Evolutionary conservation across 768 basidiomycete species (phyloP).

Genomic region (Collybia nuda): DNA sequence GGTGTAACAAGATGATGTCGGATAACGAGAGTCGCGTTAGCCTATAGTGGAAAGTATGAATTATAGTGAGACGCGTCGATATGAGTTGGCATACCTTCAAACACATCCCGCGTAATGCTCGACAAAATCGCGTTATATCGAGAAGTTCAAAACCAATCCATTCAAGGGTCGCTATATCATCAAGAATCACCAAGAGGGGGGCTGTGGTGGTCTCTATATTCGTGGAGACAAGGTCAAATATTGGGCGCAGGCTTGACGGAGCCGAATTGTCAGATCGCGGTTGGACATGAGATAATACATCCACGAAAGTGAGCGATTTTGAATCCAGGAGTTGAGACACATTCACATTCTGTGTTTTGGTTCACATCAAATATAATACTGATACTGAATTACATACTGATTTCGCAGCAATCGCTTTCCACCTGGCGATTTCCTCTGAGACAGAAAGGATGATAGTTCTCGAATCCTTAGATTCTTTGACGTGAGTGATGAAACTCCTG

Average conservation of each 20-base stretch:
- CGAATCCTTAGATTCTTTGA: constrained; percentile 41
- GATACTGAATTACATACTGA: constrained; percentile 43
- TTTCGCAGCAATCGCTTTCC: constrained; percentile 65
- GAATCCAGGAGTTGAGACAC: constrained; percentile 34
- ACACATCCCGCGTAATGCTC: constrained; percentile 60
- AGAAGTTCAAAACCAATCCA: constrained; percentile 63
- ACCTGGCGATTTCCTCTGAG: constrained; percentile 54
- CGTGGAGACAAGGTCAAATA: constrained; percentile 35
- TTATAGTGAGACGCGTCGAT: not conserved
- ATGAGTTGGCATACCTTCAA: constrained; percentile 38
- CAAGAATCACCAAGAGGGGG: constrained; percentile 57
- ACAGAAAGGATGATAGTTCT: constrained; percentile 55
- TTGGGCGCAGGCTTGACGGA: constrained; percentile 25
- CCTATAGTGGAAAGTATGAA: constrained; percentile 29
- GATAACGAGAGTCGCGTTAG: constrained; percentile 53
- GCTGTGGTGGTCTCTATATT: constrained; percentile 14
- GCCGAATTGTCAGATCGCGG: constrained; percentile 17
- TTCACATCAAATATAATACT: not conserved
- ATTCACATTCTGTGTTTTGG: constrained; percentile 34
- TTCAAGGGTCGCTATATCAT: constrained; percentile 65
- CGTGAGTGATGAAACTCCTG: constrained; percentile 44
- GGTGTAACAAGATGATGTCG: constrained; percentile 63
- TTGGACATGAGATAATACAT: constrained; percentile 40
- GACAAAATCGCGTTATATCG: constrained; percentile 56
- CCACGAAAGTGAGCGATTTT: constrained; percentile 51